Conservation (phyloP, 2,329 filamentous ascomycete genomes). For the Reticulascus tulasneorum region DNA sequence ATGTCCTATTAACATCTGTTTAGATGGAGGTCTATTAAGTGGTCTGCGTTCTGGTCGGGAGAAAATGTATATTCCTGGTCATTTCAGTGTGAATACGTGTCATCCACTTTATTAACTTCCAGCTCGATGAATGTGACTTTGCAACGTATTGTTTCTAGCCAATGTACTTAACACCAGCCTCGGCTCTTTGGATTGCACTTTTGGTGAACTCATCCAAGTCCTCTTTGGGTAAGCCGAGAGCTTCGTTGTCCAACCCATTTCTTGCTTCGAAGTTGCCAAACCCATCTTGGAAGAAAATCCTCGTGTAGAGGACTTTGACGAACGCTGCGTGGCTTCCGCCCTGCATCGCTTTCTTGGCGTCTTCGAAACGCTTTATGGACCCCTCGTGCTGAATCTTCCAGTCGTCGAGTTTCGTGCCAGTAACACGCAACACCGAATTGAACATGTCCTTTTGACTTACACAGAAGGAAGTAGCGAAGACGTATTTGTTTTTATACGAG, state of each 20-base stretch:
- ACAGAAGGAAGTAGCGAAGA: constrained; percentile 50
- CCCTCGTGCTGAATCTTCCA: constrained; percentile 54
- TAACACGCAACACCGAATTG: constrained; percentile 54
- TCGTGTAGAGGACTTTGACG: constrained; percentile 48
- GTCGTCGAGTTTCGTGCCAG: constrained; percentile 52
- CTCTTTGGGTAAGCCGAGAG: constrained; percentile 55
- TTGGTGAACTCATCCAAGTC: constrained; percentile 53
- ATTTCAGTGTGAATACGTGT: no score
- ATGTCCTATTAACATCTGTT: no score
- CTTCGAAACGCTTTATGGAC: constrained; percentile 41
- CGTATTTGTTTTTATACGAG: constrained; percentile 36
- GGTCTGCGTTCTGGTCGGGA: no score
- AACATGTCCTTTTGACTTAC: constrained; percentile 63
- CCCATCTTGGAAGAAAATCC: constrained; percentile 45
- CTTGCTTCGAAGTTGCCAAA: constrained; percentile 38
- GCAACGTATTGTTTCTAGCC: no score
- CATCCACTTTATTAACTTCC: no score
- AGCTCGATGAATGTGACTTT: no score
- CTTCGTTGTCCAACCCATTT: constrained; percentile 39
- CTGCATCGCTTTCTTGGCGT: constrained; percentile 41
- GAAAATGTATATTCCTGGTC: no score
- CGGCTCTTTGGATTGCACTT: no score
- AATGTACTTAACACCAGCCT: no score
- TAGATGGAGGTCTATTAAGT: no score
- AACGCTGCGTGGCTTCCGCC: constrained; percentile 38